Evolutionary conservation across 129 eudicot genomes (phyloP), one percentile per base, ranked within the genome.

Genomic region (Flaveria sonorensis): DNA sequence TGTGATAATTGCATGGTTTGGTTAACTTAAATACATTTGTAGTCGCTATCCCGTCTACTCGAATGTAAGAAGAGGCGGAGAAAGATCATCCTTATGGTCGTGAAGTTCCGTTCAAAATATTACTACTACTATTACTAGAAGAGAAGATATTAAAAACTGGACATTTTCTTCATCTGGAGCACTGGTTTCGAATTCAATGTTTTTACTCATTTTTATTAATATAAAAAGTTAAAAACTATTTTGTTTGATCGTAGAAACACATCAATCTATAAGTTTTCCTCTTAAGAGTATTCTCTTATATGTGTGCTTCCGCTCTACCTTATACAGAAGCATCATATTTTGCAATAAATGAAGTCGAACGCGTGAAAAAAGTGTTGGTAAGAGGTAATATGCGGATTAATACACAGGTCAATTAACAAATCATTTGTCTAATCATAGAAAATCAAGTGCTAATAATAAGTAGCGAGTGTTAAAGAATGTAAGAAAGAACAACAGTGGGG

Each of bases 401-500:
- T 50, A 61, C 61, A 26, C 26, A 14, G 32, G 61, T 32, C 3
- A 30, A 30, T 30, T 30, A 30, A 30, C 36, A 28, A 75, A 75
- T 63, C 12, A 65, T 67, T 51, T 53, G 36, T 6, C 1, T 10
- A 51, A 76, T 32, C 55, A 76, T 50, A 45, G n/a, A 14, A 52
- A 66, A 48, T 51, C 40, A 66, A 76, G 66, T 77, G 74, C 24
- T 65, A 55, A 43, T 2, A 52, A 68, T 23, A 39, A 77, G 68
- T 77, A 52, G 66, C 39, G 55, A 36, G 52, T 36, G 51, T 66
- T 76, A 62, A 46, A 26, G 20, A 47, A 75, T 75, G 70, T 64
- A 15, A 47, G 79, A 62, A 62, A 75, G 72, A 47, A 63, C 14
- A 62, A 24, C 6, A 77, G 68, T 77, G 81, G 81, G 81, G 81